Evolutionary conservation across 768 basidiomycete genomes (phyloP).

Genomic region (Multifurca ochricompacta): DNA sequence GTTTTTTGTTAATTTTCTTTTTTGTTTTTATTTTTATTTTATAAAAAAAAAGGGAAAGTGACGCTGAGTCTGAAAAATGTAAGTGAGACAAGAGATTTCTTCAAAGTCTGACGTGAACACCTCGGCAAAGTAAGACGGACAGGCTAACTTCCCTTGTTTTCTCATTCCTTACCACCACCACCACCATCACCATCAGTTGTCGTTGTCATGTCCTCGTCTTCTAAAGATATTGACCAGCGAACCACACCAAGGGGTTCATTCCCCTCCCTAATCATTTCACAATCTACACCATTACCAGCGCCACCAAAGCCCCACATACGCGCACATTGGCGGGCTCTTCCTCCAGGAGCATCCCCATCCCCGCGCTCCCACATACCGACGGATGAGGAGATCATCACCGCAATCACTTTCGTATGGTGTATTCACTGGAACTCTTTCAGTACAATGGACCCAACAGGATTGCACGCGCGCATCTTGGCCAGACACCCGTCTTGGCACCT

Average conservation of each 20-base stretch:
- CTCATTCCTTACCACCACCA: not conserved
- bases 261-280: not conserved
- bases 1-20: no score
- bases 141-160: not conserved
- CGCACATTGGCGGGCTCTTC: slow-evolving; percentile 13
- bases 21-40: no score
- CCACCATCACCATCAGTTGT: no score
- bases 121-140: not conserved
- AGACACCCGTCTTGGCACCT: slow-evolving; percentile 9
- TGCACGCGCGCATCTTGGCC: slow-evolving; percentile 11
- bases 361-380: slow-evolving; percentile 13
- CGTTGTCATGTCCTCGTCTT: not conserved
- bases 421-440: slow-evolving; percentile 19
- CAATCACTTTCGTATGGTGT: slow-evolving; percentile 15
- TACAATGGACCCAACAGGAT: slow-evolving; percentile 11
- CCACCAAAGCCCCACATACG: not conserved
- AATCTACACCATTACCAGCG: not conserved
- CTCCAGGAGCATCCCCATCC: slow-evolving; percentile 7
- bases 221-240: not conserved
- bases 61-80: no score
- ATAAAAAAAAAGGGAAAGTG: no score
- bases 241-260: not conserved
- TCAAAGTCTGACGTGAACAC: not conserved
- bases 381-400: slow-evolving; percentile 14
- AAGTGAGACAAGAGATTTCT: no score